A percentile compares a stretch with the other conserved stretches of the same genome.
These are phyloP conservation scores for Phytopythium montanum DNA, from an alignment of 352 stramenopile species.

Conservation along the genomic window DNA sequence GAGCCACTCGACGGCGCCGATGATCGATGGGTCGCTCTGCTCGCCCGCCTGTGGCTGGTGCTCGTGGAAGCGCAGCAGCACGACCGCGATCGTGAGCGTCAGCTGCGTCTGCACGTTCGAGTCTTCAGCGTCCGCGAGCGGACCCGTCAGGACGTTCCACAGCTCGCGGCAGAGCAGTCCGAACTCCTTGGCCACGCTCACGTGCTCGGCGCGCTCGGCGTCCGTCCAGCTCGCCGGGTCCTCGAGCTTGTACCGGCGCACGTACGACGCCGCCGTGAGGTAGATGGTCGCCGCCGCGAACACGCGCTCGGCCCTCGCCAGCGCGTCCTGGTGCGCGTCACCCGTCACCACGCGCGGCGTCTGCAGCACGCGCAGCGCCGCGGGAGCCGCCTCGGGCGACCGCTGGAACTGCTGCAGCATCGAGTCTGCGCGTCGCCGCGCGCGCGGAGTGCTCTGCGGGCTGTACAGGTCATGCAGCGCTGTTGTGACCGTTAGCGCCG, in stretches of 20 bases:
- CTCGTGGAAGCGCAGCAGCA: conserved; percentile 75
- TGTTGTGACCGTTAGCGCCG: conserved; percentile 35
- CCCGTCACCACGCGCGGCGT: conserved; percentile 36
- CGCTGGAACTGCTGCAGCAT: conserved; percentile 73
- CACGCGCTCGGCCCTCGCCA: conserved; percentile 48
- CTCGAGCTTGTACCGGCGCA: conserved; percentile 74
- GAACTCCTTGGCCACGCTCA: conserved; percentile 58
- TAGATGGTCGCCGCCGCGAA: conserved; percentile 77
- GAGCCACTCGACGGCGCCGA: conserved; percentile 71
- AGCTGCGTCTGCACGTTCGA: conserved; percentile 64
- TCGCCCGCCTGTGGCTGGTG: conserved; percentile 22
- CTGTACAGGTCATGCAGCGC: conserved; percentile 76
- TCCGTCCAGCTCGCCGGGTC: conserved; percentile 45
- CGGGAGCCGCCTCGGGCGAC: conserved; percentile 56
- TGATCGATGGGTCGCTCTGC: conserved; percentile 34
- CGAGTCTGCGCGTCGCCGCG: conserved; percentile 67
- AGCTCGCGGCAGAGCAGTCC: conserved; percentile 59
- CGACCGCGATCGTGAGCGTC: conserved; percentile 70
- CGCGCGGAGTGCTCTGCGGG: conserved; percentile 57
- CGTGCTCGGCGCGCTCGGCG: conserved; percentile 46
- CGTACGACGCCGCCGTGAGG: conserved; percentile 55
- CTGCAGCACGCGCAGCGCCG: conserved; percentile 53
- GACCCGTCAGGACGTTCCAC: conserved; percentile 72
- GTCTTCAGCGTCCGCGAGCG: conserved; percentile 48
- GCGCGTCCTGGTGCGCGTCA: conserved; percentile 19